Evolutionary conservation across 2,329 filamentous ascomycete genomes (phyloP), one percentile per base, ranked within the genome.

Genomic region (Alternaria consortialis): DNA sequence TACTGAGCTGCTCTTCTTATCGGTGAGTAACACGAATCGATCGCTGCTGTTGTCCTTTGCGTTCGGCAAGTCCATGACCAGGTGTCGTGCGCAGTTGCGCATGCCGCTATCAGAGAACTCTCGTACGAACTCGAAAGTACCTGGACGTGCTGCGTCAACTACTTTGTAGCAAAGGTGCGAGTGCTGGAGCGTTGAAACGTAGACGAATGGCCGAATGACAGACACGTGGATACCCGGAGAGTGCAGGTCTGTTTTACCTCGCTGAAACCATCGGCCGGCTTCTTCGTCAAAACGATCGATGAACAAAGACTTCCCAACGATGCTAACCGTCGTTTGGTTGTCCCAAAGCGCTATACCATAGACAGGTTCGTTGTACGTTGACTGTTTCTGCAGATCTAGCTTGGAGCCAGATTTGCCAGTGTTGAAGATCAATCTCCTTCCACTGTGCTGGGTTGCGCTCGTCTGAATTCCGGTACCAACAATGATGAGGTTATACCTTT

Each of bases 401-500:
- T 89, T 81, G 7, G 91, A 82, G 5, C 66, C 67, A 20, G 58
- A 62, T 31, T 71, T 72, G 8, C 65, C 65, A 17, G 70, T 55
- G 31, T 70, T 74, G 43, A 78, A 65, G 17, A 78, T 71, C 11
- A 77, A 57, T 53, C 70, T 65, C 34, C 76, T 69, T 40, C 76
- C 76, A 4, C 42, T 64, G 29, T 75, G 68, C 25, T 68, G 68
- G 4, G 66, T 69, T 1, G 52, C 12, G 4, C 58, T 60, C 9
- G 58, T 46, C 9, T 53, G 67, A 12, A 76, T 60, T 1, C 74
- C 73, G 15, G 86, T 87, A 4, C 86, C 83, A 11, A 91, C 83
- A 13, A 92, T 82, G 32, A 92, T 81, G 70, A 88, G 90, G 2
- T 85, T 83, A 75, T 89, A 90, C 0, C 78, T 83, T 56, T 84